These are phyloP conservation scores for Blastobotrys robertii DNA, from an alignment of 805 yeast genomes.

Conservation along the genomic window DNA sequence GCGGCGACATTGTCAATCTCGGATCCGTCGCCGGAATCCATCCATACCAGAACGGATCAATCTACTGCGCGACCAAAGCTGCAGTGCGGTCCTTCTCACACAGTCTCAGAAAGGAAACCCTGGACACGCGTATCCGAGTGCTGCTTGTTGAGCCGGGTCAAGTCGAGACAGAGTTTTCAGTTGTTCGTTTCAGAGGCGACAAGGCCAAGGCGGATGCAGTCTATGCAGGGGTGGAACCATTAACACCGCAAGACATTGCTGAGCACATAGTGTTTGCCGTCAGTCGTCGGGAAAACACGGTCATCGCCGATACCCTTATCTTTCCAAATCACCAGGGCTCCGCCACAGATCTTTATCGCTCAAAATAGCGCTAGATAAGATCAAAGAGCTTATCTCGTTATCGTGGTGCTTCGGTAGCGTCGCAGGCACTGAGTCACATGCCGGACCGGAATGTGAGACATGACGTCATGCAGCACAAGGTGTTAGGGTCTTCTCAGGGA, in stretches of 20 bases:
- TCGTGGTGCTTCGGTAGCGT: too few relatives aligned
- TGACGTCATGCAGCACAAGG: too few relatives aligned
- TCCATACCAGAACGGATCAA: conserved; percentile 62
- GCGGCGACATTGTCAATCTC: conserved; percentile 50
- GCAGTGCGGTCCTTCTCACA: conserved; percentile 49
- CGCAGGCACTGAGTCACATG: too few relatives aligned
- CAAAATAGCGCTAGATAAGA: too few relatives aligned
- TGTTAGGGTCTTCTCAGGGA: too few relatives aligned
- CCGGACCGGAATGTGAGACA: too few relatives aligned
- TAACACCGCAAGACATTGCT: conserved; percentile 64
- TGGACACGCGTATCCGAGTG: conserved; percentile 59
- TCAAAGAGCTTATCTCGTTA: too few relatives aligned
- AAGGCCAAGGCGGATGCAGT: conserved; percentile 49
- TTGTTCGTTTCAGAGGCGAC: conserved; percentile 58
- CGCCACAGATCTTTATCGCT: conserved; percentile 28
- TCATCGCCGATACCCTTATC: conserved; percentile 70
- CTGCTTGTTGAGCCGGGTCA: conserved; percentile 72
- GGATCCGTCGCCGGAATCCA: conserved; percentile 68
- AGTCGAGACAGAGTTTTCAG: conserved; percentile 69
- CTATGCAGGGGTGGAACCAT: conserved; percentile 59
- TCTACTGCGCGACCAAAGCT: conserved; percentile 62
- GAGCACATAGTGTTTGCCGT: conserved; percentile 60
- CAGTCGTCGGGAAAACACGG: conserved; percentile 61
- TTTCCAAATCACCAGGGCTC: conserved; percentile 84
- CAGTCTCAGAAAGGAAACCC: conserved; percentile 61